A percentile compares a stretch with the other conserved stretches of the same genome.
phyloP scores from a whole-genome alignment of 2,329 filamentous ascomycete genomes.

The Diaporthe capsici region DNA sequence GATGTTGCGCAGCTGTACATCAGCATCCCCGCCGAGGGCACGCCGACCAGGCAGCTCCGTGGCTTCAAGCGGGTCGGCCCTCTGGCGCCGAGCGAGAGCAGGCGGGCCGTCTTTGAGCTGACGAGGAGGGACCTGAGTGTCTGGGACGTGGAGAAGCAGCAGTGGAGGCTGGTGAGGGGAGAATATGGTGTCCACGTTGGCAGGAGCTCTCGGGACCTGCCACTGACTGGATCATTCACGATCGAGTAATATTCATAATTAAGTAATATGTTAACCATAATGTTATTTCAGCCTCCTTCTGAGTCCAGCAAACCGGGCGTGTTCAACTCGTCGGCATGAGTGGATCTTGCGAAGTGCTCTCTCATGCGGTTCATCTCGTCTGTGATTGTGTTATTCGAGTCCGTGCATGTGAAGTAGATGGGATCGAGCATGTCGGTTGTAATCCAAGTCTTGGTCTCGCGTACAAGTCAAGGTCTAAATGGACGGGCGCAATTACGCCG shows the following conservation, averaged over 20 bases:
- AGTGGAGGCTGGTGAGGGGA: conserved; percentile 69
- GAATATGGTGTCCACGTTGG: conserved; percentile 62
- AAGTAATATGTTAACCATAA: neutral
- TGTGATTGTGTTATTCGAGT: neutral
- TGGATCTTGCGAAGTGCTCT: neutral
- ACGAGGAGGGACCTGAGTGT: conserved; percentile 76
- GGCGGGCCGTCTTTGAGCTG: conserved; percentile 64
- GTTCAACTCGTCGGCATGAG: too few relatives aligned
- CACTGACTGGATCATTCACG: conserved; percentile 55
- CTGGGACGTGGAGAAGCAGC: conserved; percentile 74
- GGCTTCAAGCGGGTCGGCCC: conserved; percentile 72
- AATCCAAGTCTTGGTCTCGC: neutral
- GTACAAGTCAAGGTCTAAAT: conserved; percentile 4
- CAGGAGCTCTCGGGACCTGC: conserved; percentile 61
- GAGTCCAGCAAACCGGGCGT: neutral
- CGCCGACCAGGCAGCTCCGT: conserved; percentile 71
- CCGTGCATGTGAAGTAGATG: neutral
- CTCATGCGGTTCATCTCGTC: neutral
- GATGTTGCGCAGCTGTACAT: conserved; percentile 66
- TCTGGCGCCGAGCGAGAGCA: conserved; percentile 60
- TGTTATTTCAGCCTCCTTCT: neutral
- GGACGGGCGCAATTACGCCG: conserved; percentile 24
- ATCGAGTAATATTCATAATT: conserved; percentile 30
- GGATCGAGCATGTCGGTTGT: neutral
- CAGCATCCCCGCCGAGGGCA: conserved; percentile 57